Evolutionary conservation across 2,329 filamentous ascomycete genomes (phyloP).

Genomic region (Xylariaceae sp.): DNA sequence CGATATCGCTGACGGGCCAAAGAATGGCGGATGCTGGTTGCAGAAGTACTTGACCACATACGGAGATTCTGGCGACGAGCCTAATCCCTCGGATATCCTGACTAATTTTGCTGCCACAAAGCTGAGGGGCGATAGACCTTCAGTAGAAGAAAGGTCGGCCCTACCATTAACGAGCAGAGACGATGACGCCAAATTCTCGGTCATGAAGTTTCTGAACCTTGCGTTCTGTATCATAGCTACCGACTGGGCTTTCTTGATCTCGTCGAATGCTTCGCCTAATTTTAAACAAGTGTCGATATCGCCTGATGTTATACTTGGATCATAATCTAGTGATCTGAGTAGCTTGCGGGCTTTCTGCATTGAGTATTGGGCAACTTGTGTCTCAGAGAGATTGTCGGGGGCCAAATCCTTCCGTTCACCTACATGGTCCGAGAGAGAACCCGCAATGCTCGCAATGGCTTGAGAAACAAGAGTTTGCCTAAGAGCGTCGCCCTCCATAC

Average conservation of each 20-base stretch:
- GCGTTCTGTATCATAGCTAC: constrained; percentile 10
- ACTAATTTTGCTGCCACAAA: constrained; percentile 15
- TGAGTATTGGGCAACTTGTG: neutral
- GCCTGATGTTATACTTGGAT: neutral
- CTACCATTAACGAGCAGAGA: constrained; percentile 14
- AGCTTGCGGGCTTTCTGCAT: neutral
- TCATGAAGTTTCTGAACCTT: constrained; percentile 9
- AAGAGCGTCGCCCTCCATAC: neutral
- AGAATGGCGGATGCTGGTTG: constrained; percentile 12
- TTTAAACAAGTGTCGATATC: constrained; percentile 2
- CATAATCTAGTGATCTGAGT: neutral
- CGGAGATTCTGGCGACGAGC: constrained; percentile 1
- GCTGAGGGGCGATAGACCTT: constrained; percentile 16
- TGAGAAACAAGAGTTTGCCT: neutral
- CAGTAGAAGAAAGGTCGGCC: constrained; percentile 10
- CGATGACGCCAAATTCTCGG: constrained; percentile 5
- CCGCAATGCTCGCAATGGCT: neutral
- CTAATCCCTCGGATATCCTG: constrained; percentile 3
- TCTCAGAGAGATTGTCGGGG: neutral
- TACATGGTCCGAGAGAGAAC: neutral
- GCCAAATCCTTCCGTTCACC: neutral
- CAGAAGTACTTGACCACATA: constrained; percentile 21
- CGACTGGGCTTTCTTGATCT: constrained; percentile 6
- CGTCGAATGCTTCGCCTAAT: constrained; percentile 4
- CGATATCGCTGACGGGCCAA: neutral